Percentiles rank a stretch among this genome's conserved stretches.
phyloP scores from a whole-genome alignment of 192 early-diverging fungal genomes.

The Podila clonocystis region DNA sequence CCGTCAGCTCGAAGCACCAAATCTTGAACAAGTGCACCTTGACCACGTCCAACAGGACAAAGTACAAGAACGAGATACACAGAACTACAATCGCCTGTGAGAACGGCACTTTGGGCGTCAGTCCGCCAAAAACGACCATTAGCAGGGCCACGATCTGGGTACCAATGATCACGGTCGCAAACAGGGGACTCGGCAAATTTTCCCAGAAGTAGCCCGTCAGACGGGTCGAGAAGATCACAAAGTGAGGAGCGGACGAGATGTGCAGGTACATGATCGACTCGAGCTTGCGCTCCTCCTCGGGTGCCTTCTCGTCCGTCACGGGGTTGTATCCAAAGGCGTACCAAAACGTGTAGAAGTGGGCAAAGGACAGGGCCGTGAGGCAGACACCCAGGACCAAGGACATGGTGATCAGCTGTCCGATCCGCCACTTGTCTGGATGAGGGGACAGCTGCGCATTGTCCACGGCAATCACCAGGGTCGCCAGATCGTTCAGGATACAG shows the following conservation, averaged over 20 bases:
- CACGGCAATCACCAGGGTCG: conserved; percentile 91
- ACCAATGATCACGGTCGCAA: conserved; percentile 73
- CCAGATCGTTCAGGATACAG: conserved; percentile 91
- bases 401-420: conserved; percentile 89
- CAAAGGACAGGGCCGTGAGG: conserved; percentile 82
- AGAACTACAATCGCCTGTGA: conserved; percentile 70
- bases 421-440: conserved; percentile 94
- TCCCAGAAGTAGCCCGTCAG: conserved; percentile 83
- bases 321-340: not conserved
- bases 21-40: conserved; percentile 79
- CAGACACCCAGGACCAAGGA: conserved; percentile 80
- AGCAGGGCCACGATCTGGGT: conserved; percentile 89
- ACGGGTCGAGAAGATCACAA: conserved; percentile 90
- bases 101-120: conserved; percentile 58
- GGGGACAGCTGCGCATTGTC: conserved; percentile 95
- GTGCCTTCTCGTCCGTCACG: conserved; percentile 52
- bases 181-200: conserved; percentile 74
- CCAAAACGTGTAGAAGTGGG: conserved; percentile 82
- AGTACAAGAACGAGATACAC: conserved; percentile 73
- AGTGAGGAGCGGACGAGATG: conserved; percentile 83
- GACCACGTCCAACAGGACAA: conserved; percentile 82
- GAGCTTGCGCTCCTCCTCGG: conserved; percentile 55
- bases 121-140: conserved; percentile 71
- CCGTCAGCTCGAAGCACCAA: conserved; percentile 89
- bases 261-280: conserved; percentile 87